phyloP scores from a whole-genome alignment of 2,329 filamentous ascomycete genomes.

The Colletotrichum sansevieriae region DNA sequence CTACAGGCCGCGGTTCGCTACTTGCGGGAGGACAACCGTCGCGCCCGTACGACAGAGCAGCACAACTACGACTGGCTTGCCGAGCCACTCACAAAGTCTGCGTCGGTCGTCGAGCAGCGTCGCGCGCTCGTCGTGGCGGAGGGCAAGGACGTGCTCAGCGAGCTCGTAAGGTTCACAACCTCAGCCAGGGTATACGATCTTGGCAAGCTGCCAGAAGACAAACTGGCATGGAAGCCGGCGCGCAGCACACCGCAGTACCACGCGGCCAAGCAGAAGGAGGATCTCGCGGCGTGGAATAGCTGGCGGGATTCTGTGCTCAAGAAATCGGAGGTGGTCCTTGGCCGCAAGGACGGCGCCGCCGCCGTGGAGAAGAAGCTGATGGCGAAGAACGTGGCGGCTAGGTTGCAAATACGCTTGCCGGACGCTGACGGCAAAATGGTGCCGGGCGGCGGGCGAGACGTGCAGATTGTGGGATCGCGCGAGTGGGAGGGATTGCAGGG shows the following conservation, averaged over 20 bases:
- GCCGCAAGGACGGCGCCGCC: slow-evolving; percentile 36
- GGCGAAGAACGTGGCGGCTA: slow-evolving; percentile 57
- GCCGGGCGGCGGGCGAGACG: slow-evolving; percentile 52
- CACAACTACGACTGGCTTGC: slow-evolving; percentile 72
- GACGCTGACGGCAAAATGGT: slow-evolving; percentile 60
- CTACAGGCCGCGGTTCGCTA: slow-evolving; percentile 76
- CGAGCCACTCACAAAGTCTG: slow-evolving; percentile 67
- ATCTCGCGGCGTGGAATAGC: slow-evolving; percentile 71
- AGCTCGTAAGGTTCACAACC: slow-evolving; percentile 73
- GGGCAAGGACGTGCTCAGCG: slow-evolving; percentile 72
- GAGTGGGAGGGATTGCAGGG: slow-evolving; percentile 70
- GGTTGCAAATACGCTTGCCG: slow-evolving; percentile 64
- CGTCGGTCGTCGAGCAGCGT: slow-evolving; percentile 61
- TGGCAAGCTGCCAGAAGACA: slow-evolving; percentile 67
- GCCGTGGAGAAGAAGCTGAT: slow-evolving; percentile 47
- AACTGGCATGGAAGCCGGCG: slow-evolving; percentile 75
- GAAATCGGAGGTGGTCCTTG: slow-evolving; percentile 61
- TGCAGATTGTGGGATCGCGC: slow-evolving; percentile 65
- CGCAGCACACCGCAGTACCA: slow-evolving; percentile 75
- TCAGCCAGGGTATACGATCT: slow-evolving; percentile 71
- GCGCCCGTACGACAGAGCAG: slow-evolving; percentile 70
- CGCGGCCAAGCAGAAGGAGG: slow-evolving; percentile 73
- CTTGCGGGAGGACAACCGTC: slow-evolving; percentile 75
- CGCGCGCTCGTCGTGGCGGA: slow-evolving; percentile 69
- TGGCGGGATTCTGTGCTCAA: slow-evolving; percentile 69